Percentiles rank a stretch among this genome's conserved stretches.
phyloP scores from a whole-genome alignment of 2,329 filamentous ascomycete species.

The Bipolaris victoriae region DNA sequence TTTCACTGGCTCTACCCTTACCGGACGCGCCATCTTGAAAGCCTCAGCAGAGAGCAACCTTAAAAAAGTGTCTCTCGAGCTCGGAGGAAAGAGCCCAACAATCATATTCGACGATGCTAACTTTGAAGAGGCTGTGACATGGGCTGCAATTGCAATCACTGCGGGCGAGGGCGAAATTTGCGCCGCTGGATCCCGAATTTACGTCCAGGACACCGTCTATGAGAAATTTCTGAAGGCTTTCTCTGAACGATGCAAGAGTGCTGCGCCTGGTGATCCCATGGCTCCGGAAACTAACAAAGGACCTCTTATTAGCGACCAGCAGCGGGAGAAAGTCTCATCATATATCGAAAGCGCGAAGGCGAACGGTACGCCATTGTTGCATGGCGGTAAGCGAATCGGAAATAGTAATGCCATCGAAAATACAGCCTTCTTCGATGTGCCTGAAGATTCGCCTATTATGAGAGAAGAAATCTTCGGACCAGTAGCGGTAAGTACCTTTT shows the following conservation, averaged over 20 bases:
- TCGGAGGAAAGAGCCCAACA: slow-evolving; percentile 56
- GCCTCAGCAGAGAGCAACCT: slow-evolving; percentile 47
- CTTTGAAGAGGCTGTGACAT: slow-evolving; percentile 28
- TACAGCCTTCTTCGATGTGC: background rate
- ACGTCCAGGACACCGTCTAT: background rate
- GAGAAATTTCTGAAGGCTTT: background rate
- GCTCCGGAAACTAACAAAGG: background rate
- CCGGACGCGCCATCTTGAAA: slow-evolving; percentile 50
- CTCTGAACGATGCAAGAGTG: background rate
- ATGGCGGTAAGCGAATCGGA: background rate
- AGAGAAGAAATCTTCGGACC: background rate
- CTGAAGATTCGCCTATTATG: background rate
- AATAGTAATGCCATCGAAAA: background rate
- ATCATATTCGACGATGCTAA: slow-evolving; percentile 58
- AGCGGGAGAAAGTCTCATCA: background rate
- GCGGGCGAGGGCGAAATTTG: background rate
- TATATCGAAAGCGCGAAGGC: background rate
- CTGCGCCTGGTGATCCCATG: background rate
- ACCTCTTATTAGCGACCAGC: background rate
- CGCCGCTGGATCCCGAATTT: background rate
- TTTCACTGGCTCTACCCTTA: slow-evolving; percentile 50
- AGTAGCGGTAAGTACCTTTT: background rate
- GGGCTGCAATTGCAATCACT: background rate
- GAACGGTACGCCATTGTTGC: background rate
- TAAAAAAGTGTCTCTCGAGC: slow-evolving; percentile 54